These are phyloP conservation scores for Chaetoscypha palmicola DNA, from an alignment of 2,329 filamentous ascomycete species.

Conservation along the genomic window DNA sequence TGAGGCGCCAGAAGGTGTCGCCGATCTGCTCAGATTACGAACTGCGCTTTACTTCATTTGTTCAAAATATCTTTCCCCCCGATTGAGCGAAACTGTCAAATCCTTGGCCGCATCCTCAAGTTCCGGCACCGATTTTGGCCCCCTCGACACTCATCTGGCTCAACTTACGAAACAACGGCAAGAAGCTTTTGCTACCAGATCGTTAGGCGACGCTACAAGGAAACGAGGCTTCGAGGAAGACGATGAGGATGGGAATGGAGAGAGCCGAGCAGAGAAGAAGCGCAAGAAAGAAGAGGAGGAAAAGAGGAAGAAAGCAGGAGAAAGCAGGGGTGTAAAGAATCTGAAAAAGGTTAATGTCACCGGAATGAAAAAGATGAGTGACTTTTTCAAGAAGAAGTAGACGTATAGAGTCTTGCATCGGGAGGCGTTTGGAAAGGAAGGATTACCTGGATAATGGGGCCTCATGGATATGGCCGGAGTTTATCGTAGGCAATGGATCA, in stretches of 20 bases:
- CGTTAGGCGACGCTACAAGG: constrained; percentile 61
- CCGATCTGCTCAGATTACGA: constrained; percentile 40
- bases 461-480: constrained; percentile 5
- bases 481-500: constrained; percentile 10
- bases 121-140: constrained; percentile 54
- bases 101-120: constrained; percentile 32
- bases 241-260: constrained; percentile 48
- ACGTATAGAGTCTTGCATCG: not conserved
- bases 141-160: constrained; percentile 63
- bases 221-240: constrained; percentile 59
- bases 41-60: constrained; percentile 43
- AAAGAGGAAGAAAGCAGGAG: constrained; percentile 66
- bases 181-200: constrained; percentile 63
- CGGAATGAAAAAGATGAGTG: constrained; percentile 96
- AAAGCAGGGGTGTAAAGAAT: constrained; percentile 70
- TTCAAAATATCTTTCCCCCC: constrained; percentile 39
- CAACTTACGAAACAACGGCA: constrained; percentile 60
- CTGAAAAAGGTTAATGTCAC: constrained; percentile 83
- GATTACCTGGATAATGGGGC: not conserved
- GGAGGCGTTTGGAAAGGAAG: constrained; percentile 4
- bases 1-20: constrained; percentile 31
- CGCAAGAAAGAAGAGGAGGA: constrained; percentile 84
- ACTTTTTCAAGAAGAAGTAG: constrained; percentile 73
- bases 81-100: constrained; percentile 34
- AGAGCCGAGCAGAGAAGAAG: constrained; percentile 67